Percentiles rank a stretch among this genome's conserved stretches.
Conservation (phyloP, 495 filamentous ascomycete genomes). For the Entonaema liquescens region DNA sequence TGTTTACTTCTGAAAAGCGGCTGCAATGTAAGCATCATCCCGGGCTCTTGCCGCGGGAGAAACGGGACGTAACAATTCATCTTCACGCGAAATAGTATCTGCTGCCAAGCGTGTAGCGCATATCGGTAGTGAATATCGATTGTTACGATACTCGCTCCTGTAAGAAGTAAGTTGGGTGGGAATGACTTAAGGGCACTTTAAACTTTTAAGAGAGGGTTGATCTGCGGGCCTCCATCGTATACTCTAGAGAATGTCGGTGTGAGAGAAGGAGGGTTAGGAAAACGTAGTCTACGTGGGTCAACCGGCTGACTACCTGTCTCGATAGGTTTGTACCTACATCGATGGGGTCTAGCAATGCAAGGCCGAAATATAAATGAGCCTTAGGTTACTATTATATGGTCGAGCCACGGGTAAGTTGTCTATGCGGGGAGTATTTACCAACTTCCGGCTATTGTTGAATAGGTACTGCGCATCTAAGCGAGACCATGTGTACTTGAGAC, state of each 20-base stretch:
- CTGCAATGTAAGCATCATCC: constrained; percentile 8
- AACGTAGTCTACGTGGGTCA: constrained; percentile 10
- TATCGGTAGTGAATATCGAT: constrained; percentile 28
- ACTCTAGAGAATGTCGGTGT: constrained; percentile 4
- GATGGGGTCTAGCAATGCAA: constrained; percentile 15
- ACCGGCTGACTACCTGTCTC: constrained; percentile 4
- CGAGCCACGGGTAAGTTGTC: constrained; percentile 34
- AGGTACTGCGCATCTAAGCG: constrained; percentile 28
- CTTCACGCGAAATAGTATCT: constrained; percentile 3
- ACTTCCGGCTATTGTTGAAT: constrained; percentile 42
- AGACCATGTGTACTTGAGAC: constrained; percentile 21
- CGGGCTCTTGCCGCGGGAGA: constrained; percentile 17
- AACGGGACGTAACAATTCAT: constrained; percentile 29
- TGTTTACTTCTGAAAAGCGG: constrained; percentile 1
- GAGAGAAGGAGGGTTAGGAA: constrained; percentile 2
- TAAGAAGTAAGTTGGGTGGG: constrained; percentile 6
- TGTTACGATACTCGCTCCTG: constrained; percentile 11
- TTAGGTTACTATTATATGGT: constrained; percentile 36
- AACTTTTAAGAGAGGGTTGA: constrained; percentile 17
- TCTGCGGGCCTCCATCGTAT: constrained; percentile 6
- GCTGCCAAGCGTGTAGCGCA: constrained; percentile 33
- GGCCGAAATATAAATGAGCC: constrained; percentile 33
- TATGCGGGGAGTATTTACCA: constrained; percentile 38
- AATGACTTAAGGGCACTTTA: constrained; percentile 5
- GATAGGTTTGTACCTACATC: constrained; percentile 4